Base-by-base conservation (phyloP, 345 rosid genomes). In the Acer negundo region DNA sequence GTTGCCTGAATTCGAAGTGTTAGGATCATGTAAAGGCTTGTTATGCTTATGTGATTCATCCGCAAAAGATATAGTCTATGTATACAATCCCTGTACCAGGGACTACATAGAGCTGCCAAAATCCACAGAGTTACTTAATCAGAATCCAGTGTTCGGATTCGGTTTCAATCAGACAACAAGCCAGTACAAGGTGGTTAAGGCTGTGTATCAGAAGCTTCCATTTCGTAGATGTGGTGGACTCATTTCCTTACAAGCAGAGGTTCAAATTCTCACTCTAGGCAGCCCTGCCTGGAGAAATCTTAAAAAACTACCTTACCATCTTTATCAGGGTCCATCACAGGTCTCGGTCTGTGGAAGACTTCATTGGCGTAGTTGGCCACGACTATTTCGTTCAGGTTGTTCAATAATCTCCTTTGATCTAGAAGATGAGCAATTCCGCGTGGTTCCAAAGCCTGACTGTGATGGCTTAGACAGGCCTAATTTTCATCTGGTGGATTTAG, bases 21-120 rank as follows among this genome's bases (percentile, higher is more conserved):
- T 87, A 10, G 92, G 88, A 8, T 85, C 89, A 9, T 89, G 89
- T 56, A 81, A 81, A 55, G 89, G 90, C 31, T 66, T 89, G 66
- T 78, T 84, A 2, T 84, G 87, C 72, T 69, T 84, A 10, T 72
- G 79, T 23, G 88, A 87, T 70, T 74, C 79, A 2, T 26, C 78
- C 0, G 79, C 67, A 75, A 70, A 35, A 58, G 84, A 78, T 65
- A 7, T 75, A 24, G 56, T 87, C 31, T 81, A 44, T 56, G 51
- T 81, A 0, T 84, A 82, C 75, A 85, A 86, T 61, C 90, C 90
- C 35, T 87, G 86, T 53, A 65, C 85, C 17, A 31, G 86, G n/a
- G 75, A 79, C 31, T 69, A 56, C 77, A 19, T 49, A 46, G 71
- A 79, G 68, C 82, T 87, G 6, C 88, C 88, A 13, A 75, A 67